phyloP scores from a whole-genome alignment of 345 rosid species.

The Eucalyptus tenuipes region DNA sequence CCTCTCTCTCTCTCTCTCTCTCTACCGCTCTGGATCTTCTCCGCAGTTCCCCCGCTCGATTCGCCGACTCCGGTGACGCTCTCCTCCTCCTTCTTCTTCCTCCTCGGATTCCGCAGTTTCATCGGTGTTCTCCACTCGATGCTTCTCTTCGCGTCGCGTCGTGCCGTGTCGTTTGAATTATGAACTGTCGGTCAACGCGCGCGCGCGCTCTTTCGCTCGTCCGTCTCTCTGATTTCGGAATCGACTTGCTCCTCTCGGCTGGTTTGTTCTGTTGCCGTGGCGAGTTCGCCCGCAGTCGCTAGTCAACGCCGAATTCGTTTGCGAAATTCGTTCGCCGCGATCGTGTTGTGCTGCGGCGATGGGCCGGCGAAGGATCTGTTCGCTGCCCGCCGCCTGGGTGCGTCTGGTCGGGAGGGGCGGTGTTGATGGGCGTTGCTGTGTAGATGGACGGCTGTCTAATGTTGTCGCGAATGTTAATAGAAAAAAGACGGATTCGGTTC shows the following conservation, averaged over 20 bases:
- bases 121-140: neutral
- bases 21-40: neutral
- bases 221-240: neutral
- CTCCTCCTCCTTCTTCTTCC: neutral
- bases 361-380: neutral
- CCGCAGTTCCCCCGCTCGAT: neutral
- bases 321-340: neutral
- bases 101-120: neutral
- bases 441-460: neutral
- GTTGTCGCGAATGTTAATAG: neutral
- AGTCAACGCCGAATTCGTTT: neutral
- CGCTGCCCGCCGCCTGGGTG: neutral
- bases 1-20: neutral
- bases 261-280: neutral
- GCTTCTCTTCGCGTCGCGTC: neutral
- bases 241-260: neutral
- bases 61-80: neutral
- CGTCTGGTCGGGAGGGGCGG: neutral
- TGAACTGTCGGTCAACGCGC: neutral
- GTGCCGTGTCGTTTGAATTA: neutral
- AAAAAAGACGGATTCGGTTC: neutral
- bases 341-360: neutral
- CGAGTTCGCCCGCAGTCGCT: neutral
- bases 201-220: neutral
- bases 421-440: neutral